A percentile compares a stretch with the other conserved stretches of the same genome.
These are phyloP conservation scores for Barbarea vulgaris DNA, from an alignment of 345 rosid genomes.

Conservation along the genomic window DNA sequence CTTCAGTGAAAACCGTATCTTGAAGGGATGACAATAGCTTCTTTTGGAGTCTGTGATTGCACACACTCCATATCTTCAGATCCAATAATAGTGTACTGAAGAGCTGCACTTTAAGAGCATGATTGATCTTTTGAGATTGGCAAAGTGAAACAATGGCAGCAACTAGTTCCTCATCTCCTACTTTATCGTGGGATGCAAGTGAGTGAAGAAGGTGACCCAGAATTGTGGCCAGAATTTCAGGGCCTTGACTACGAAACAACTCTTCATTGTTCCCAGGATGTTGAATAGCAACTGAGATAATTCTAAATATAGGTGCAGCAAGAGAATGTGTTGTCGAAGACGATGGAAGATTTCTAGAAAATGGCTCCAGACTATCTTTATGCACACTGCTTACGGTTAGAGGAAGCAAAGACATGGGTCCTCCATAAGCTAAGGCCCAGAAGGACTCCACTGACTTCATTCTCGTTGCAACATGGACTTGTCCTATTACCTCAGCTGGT, in stretches of 20 bases:
- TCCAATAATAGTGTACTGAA: conserved; percentile 80
- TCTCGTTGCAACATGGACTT: conserved; percentile 89
- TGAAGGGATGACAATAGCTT: conserved; percentile 89
- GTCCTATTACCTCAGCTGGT: conserved; percentile 98
- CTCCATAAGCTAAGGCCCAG: conserved; percentile 97
- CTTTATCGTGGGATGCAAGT: conserved; percentile 63
- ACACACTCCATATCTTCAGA: conserved; percentile 93
- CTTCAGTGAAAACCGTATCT: conserved; percentile 95
- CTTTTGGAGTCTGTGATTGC: conserved; percentile 91
- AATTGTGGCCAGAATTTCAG: conserved; percentile 80
- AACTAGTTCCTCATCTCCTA: conserved; percentile 92
- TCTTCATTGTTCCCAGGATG: conserved; percentile 89
- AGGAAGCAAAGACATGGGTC: conserved; percentile 96
- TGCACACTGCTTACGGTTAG: conserved; percentile 64
- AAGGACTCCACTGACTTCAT: conserved; percentile 83
- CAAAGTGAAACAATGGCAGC: conserved; percentile 82
- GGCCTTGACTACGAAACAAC: conserved; percentile 66
- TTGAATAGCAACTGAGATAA: conserved; percentile 74
- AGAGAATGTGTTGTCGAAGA: conserved; percentile 65
- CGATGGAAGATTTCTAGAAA: conserved; percentile 49
- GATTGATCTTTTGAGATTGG: conserved; percentile 78
- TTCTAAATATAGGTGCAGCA: conserved; percentile 87
- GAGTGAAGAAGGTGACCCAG: conserved; percentile 76
- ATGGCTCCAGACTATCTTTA: conserved; percentile 67
- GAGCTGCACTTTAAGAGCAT: conserved; percentile 87